A percentile compares a stretch with the other conserved stretches of the same genome.
Conservation (phyloP, 2,329 filamentous ascomycete species). For the Knufia fluminis region DNA sequence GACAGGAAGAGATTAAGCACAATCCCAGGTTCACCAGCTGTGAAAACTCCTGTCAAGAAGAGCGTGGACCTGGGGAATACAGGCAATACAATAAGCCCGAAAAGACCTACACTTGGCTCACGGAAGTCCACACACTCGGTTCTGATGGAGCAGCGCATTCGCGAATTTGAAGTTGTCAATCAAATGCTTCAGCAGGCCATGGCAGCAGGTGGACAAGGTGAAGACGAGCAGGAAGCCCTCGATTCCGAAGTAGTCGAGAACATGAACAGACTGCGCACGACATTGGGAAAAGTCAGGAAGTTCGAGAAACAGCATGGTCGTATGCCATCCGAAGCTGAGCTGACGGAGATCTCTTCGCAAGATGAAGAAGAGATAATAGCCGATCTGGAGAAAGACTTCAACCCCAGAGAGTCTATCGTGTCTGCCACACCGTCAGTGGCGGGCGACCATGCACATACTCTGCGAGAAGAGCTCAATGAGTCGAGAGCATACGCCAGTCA, state of each 20-base stretch:
- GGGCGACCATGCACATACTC: conserved; percentile 9
- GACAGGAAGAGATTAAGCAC: conserved; percentile 33
- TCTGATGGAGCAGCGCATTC: conserved; percentile 24
- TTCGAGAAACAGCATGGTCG: conserved; percentile 21
- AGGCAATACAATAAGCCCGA: conserved; percentile 15
- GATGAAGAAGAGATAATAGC: not conserved
- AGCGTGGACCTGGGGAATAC: conserved; percentile 26
- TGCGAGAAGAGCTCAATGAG: conserved; percentile 10
- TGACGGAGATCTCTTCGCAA: conserved; percentile 15
- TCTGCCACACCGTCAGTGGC: conserved; percentile 2
- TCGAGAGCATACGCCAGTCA: conserved; percentile 14
- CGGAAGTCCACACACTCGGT: conserved; percentile 24
- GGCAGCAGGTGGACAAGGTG: conserved; percentile 24
- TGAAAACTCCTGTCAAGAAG: conserved; percentile 18
- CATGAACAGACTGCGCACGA: conserved; percentile 23
- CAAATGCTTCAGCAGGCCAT: conserved; percentile 26
- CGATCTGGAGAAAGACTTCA: not conserved
- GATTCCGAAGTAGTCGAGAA: conserved; percentile 20
- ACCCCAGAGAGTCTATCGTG: not conserved
- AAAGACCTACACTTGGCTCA: conserved; percentile 18
- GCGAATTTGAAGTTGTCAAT: conserved; percentile 25
- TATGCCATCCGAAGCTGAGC: conserved; percentile 15
- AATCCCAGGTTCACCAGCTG: conserved; percentile 23
- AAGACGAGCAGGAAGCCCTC: conserved; percentile 21
- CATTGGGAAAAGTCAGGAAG: conserved; percentile 20